These are phyloP conservation scores for Spiraea crenata DNA, from an alignment of 331 rosid genomes.

Conservation along the genomic window DNA sequence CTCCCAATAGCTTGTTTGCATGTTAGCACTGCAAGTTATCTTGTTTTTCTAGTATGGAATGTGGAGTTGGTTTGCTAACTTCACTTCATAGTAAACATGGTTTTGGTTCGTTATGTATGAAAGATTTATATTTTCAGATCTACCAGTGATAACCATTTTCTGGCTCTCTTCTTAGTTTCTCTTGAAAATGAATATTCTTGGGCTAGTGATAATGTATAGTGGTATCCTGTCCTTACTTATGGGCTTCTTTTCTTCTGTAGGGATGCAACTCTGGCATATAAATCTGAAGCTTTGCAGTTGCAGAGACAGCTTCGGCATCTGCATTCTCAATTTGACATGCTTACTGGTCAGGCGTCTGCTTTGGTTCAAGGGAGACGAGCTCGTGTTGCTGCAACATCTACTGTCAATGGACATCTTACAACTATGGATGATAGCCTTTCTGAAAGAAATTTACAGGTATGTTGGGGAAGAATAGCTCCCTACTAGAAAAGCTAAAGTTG, in stretches of 20 bases:
- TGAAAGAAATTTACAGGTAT: constrained; percentile 82
- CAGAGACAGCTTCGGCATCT: constrained; percentile 68
- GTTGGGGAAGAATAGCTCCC: not conserved
- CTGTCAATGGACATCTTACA: constrained; percentile 80
- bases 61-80: no score
- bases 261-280: constrained; percentile 74
- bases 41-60: no score
- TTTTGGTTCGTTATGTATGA: no score
- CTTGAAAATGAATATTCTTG: no score
- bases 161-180: no score
- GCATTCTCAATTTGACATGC: constrained; percentile 84
- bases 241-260: constrained; percentile 34
- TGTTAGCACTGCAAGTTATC: no score
- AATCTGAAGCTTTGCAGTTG: constrained; percentile 73
- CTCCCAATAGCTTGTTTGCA: no score
- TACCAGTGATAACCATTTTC: no score
- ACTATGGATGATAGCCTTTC: constrained; percentile 78
- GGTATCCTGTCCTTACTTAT: constrained; percentile 12
- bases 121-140: no score
- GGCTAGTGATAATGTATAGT: not conserved
- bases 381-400: constrained; percentile 88
- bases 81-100: no score
- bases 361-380: constrained; percentile 91
- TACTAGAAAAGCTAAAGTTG: not conserved
- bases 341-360: constrained; percentile 73